Percentiles rank a stretch among this genome's conserved stretches.
phyloP scores from a whole-genome alignment of 352 stramenopile genomes.

The Pythium vanterpoolii region DNA sequence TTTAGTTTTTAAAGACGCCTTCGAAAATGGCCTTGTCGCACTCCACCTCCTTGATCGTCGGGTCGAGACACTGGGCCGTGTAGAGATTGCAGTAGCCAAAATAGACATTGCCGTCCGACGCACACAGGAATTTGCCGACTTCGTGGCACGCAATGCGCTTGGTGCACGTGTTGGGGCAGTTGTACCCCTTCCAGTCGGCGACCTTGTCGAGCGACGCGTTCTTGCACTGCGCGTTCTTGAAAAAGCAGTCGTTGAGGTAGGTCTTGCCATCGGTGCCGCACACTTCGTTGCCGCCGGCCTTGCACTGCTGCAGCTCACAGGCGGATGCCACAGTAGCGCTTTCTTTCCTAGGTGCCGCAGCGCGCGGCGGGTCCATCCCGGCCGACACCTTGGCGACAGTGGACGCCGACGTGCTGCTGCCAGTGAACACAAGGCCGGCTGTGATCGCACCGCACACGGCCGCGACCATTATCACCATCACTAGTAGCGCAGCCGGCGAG shows the following conservation, averaged over 20 bases:
- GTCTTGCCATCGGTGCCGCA: conserved; percentile 31
- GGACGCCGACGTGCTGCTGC: background rate
- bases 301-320: conserved; percentile 17
- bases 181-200: conserved; percentile 28
- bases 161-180: conserved; percentile 29
- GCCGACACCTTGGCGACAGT: conserved; percentile 6
- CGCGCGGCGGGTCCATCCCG: background rate
- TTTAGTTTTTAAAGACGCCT: conserved; percentile 3
- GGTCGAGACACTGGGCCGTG: conserved; percentile 28
- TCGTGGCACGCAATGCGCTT: conserved; percentile 29
- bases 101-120: conserved; percentile 31
- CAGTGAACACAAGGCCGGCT: conserved; percentile 11
- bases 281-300: conserved; percentile 18
- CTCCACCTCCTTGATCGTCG: conserved; percentile 14
- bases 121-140: conserved; percentile 31
- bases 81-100: conserved; percentile 37
- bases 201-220: conserved; percentile 19
- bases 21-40: conserved; percentile 23
- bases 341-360: background rate
- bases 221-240: conserved; percentile 29
- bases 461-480: conserved; percentile 10
- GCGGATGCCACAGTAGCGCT: background rate
- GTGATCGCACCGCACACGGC: conserved; percentile 14
- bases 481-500: background rate
- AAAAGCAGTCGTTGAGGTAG: conserved; percentile 32